Percentiles rank a stretch among this genome's conserved stretches.
Conservation (phyloP, 345 rosid genomes). For the Syzygium oleosum region DNA sequence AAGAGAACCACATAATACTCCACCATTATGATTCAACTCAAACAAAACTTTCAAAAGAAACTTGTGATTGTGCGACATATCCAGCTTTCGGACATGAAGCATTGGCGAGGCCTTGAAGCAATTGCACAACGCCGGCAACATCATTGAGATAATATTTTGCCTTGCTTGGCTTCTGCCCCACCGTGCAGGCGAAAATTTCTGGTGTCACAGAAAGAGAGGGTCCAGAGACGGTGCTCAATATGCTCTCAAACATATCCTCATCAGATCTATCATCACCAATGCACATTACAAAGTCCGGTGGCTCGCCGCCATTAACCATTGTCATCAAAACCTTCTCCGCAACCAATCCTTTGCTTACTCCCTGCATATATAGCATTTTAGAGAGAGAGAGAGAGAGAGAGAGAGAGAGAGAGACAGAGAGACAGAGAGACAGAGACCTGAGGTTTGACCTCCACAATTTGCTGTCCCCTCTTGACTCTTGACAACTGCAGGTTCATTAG, state of each 20-base stretch:
- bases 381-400: background rate
- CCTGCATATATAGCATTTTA: slow-evolving; percentile 30
- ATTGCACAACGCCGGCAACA: slow-evolving; percentile 45
- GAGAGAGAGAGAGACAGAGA: background rate
- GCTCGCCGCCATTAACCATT: slow-evolving; percentile 39
- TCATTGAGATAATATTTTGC: slow-evolving; percentile 81
- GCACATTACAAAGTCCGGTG: slow-evolving; percentile 83
- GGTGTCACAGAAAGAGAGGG: slow-evolving; percentile 49
- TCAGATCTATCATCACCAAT: slow-evolving; percentile 89
- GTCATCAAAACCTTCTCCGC: slow-evolving; percentile 51
- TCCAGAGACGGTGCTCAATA: slow-evolving; percentile 36
- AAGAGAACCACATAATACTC: background rate
- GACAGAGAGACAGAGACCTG: slow-evolving; percentile 31
- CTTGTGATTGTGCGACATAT: slow-evolving; percentile 12
- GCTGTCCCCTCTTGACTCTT: slow-evolving; percentile 78
- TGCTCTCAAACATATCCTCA: slow-evolving; percentile 90
- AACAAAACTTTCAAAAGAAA: slow-evolving; percentile 54
- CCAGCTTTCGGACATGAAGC: slow-evolving; percentile 45
- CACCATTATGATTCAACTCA: slow-evolving; percentile 16
- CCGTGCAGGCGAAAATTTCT: slow-evolving; percentile 83
- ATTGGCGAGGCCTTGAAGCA: slow-evolving; percentile 61
- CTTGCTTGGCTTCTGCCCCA: slow-evolving; percentile 85
- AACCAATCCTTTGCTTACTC: slow-evolving; percentile 77
- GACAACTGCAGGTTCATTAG: slow-evolving; percentile 84
- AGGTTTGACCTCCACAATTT: slow-evolving; percentile 89